A percentile compares a stretch with the other conserved stretches of the same genome.
Evolutionary conservation across 2,329 filamentous ascomycete genomes (phyloP).

Genomic region (Sclerotinia subarctica): DNA sequence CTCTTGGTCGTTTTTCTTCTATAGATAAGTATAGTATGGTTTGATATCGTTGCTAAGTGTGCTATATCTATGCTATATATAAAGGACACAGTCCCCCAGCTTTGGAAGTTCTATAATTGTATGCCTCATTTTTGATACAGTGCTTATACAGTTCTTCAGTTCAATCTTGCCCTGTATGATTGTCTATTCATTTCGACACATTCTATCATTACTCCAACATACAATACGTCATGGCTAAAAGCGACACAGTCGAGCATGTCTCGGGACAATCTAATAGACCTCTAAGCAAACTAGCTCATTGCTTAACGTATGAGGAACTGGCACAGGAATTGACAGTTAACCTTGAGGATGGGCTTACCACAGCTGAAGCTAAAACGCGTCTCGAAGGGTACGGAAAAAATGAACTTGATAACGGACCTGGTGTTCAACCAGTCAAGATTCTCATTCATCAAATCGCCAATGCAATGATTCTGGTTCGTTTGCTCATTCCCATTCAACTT

Average conservation of each 20-base stretch:
- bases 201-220: conserved; percentile 9
- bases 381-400: conserved; percentile 59
- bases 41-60: not conserved
- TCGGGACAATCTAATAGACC: conserved; percentile 50
- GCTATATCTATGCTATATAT: not conserved
- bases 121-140: not conserved
- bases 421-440: conserved; percentile 61
- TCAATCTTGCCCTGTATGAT: conserved; percentile 13
- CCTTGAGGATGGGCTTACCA: conserved; percentile 54
- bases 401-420: conserved; percentile 58
- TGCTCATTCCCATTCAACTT: not conserved
- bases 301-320: conserved; percentile 52
- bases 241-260: conserved; percentile 34
- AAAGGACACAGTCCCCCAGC: not conserved
- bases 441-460: conserved; percentile 65
- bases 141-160: not conserved
- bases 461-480: conserved; percentile 59
- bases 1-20: not conserved
- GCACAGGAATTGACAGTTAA: conserved; percentile 54
- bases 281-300: conserved; percentile 61
- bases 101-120: not conserved
- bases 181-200: conserved; percentile 9
- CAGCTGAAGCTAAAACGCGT: conserved; percentile 51
- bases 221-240: conserved; percentile 12
- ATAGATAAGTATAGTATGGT: not conserved